A percentile compares a stretch with the other conserved stretches of the same genome.
Evolutionary conservation across 208 protist genomes (phyloP).

Genomic region (Crithidia fasciculata): DNA sequence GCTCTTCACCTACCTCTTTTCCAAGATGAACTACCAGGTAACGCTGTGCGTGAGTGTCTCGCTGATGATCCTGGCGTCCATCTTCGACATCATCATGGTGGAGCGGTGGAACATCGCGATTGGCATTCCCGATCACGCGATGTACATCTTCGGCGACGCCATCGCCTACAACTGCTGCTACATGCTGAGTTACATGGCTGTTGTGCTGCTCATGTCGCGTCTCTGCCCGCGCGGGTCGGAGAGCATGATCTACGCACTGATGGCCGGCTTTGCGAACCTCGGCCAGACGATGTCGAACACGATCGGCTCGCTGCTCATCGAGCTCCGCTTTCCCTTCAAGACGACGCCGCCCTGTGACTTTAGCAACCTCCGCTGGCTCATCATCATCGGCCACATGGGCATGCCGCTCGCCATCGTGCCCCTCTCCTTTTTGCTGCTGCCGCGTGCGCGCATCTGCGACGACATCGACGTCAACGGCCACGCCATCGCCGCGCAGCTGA

Average conservation of each 20-base stretch:
- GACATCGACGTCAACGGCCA: conserved; percentile 57
- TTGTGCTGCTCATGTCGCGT: conserved; percentile 74
- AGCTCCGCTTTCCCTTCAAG: conserved; percentile 38
- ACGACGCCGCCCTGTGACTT: conserved; percentile 59
- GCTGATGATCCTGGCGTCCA: conserved; percentile 39
- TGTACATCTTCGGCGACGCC: conserved; percentile 76
- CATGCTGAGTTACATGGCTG: conserved; percentile 78
- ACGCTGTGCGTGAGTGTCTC: conserved; percentile 53
- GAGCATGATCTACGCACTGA: conserved; percentile 73
- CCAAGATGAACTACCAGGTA: conserved; percentile 51
- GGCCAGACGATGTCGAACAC: conserved; percentile 46
- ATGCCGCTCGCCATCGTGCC: conserved; percentile 60
- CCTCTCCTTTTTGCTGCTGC: conserved; percentile 59
- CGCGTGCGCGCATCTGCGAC: conserved; percentile 55
- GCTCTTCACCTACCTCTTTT: conserved; percentile 62
- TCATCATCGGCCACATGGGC: conserved; percentile 61
- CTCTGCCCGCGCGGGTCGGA: conserved; percentile 81
- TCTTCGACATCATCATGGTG: conserved; percentile 78
- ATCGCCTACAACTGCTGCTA: conserved; percentile 65
- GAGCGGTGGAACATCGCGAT: conserved; percentile 68
- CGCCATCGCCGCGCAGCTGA: conserved; percentile 1
- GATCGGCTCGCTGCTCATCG: conserved; percentile 60
- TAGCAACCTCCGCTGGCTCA: conserved; percentile 57
- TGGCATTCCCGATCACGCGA: conserved; percentile 56
- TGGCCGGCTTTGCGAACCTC: conserved; percentile 82